phyloP scores from a whole-genome alignment of 2,329 filamentous ascomycete genomes.

The Nannizziopsis barbatae region DNA sequence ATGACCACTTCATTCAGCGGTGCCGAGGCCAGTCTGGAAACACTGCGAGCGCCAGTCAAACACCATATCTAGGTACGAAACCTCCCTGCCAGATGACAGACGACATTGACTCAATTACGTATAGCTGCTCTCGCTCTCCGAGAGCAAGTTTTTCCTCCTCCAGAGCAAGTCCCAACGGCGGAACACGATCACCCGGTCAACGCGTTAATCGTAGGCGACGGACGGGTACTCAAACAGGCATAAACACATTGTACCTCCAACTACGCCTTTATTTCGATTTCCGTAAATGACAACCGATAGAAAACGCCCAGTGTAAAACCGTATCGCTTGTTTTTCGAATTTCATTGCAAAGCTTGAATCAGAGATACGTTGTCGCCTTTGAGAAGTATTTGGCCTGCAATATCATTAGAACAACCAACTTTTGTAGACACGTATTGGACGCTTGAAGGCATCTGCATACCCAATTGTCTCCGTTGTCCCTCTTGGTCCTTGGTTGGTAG shows the following conservation, averaged over 20 bases:
- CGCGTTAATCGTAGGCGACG: slow-evolving; percentile 62
- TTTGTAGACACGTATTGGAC: not conserved
- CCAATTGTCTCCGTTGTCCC: slow-evolving; percentile 66
- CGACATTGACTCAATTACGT: slow-evolving; percentile 17
- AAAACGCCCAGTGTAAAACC: slow-evolving; percentile 11
- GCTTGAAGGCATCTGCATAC: slow-evolving; percentile 41
- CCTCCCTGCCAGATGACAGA: not conserved
- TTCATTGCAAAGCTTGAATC: slow-evolving; percentile 49
- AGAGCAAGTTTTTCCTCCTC: slow-evolving; percentile 66
- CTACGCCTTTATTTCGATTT: not conserved
- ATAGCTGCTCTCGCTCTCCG: slow-evolving; percentile 68
- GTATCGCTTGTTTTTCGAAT: slow-evolving; percentile 7
- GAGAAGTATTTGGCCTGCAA: slow-evolving; percentile 65
- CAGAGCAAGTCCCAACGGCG: slow-evolving; percentile 59
- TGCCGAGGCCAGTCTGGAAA: slow-evolving; percentile 43
- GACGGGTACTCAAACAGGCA: slow-evolving; percentile 38
- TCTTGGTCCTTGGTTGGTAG: slow-evolving; percentile 69
- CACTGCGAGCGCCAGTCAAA: slow-evolving; percentile 28
- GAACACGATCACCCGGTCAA: slow-evolving; percentile 70
- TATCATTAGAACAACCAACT: slow-evolving; percentile 12
- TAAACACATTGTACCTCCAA: slow-evolving; percentile 7
- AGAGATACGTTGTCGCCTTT: slow-evolving; percentile 83
- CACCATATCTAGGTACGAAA: slow-evolving; percentile 50
- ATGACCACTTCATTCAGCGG: slow-evolving; percentile 80
- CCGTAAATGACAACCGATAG: not conserved